Conservation (phyloP, 345 rosid genomes). For the Eutrema heterophyllum region DNA sequence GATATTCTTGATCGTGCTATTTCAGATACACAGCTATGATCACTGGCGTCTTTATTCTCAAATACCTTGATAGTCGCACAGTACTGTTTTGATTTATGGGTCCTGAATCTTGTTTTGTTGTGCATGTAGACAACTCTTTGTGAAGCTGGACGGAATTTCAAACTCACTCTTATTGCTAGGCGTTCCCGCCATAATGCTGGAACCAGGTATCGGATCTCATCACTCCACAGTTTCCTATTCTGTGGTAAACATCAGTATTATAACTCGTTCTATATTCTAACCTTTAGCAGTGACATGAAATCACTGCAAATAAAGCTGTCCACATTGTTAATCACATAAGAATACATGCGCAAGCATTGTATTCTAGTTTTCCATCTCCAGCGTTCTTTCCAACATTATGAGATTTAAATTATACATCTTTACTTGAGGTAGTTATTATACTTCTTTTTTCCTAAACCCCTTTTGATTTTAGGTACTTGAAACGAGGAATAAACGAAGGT, state of each 20-base stretch:
- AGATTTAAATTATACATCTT: background rate
- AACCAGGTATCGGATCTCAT: constrained; percentile 58
- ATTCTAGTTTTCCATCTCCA: background rate
- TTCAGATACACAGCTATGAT: background rate
- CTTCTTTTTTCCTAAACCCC: background rate
- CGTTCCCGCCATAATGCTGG: constrained; percentile 99
- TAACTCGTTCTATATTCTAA: background rate
- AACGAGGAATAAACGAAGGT: constrained; percentile 93
- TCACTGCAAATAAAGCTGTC: background rate
- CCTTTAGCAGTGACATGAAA: background rate
- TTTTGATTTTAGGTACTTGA: constrained; percentile 64
- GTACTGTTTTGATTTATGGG: background rate
- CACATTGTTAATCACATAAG: background rate
- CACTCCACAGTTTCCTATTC: background rate
- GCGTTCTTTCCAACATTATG: background rate
- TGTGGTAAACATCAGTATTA: background rate
- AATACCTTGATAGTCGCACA: background rate
- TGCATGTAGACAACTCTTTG: constrained; percentile 62
- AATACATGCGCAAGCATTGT: background rate
- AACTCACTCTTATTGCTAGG: constrained; percentile 87
- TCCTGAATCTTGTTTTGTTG: constrained; percentile 21
- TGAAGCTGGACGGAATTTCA: constrained; percentile 72
- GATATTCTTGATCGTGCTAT: background rate
- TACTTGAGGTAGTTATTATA: background rate
- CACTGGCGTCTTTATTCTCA: background rate